Evolutionary conservation across 306 rosid species (phyloP).

Genomic region (Astragalus membranaceus): DNA sequence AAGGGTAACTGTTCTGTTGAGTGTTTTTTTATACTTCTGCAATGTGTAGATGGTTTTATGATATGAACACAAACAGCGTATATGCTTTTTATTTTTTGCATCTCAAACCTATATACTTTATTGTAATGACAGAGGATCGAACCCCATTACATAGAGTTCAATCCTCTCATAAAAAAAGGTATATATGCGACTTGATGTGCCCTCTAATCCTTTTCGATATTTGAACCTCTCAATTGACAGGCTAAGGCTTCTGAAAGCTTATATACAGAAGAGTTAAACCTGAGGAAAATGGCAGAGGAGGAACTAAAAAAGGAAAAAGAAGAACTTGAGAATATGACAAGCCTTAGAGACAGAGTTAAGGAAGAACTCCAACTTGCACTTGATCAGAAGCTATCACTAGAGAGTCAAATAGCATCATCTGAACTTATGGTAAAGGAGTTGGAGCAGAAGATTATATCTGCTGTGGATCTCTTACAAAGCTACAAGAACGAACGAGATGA

Average conservation of each 20-base stretch:
- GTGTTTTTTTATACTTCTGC: not conserved
- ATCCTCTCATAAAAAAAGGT: too few species aligned
- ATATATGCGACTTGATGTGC: not conserved
- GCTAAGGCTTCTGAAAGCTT: slow-evolving; percentile 63
- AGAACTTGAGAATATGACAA: slow-evolving; percentile 44
- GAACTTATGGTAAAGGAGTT: slow-evolving; percentile 49
- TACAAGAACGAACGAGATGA: slow-evolving; percentile 69
- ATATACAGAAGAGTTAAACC: slow-evolving; percentile 46
- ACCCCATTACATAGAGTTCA: too few species aligned
- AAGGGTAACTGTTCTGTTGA: slow-evolving; percentile 39
- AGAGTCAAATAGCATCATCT: slow-evolving; percentile 61
- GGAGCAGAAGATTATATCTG: slow-evolving; percentile 66
- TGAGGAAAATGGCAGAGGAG: slow-evolving; percentile 58
- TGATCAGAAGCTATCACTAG: slow-evolving; percentile 50
- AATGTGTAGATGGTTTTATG: not conserved
- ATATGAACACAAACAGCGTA: too few species aligned
- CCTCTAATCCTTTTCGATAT: slow-evolving; percentile 3
- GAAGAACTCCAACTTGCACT: slow-evolving; percentile 55
- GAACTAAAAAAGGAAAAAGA: slow-evolving; percentile 47
- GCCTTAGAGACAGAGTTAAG: slow-evolving; percentile 36
- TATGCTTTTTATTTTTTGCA: too few species aligned
- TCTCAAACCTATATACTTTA: too few species aligned
- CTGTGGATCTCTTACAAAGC: slow-evolving; percentile 60
- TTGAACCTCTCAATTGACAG: slow-evolving; percentile 34
- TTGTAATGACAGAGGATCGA: too few species aligned